phyloP scores from a whole-genome alignment of 1,284 basidiomycete species.

The Boletus hoseneyae region DNA sequence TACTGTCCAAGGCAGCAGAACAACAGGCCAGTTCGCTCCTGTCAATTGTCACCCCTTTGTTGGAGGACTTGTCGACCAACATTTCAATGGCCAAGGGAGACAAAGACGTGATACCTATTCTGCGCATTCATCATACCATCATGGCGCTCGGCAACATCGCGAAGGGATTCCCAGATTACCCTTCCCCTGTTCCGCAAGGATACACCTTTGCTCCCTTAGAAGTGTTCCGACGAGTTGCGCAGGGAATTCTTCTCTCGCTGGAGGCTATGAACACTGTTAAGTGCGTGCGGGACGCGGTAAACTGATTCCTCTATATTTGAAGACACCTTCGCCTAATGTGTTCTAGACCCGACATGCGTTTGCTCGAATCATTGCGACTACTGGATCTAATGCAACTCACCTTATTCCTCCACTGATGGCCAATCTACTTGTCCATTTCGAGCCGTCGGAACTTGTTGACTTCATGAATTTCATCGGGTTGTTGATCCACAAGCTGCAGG shows the following conservation, averaged over 20 bases:
- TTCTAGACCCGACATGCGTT: constrained; percentile 88
- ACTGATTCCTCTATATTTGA: constrained; percentile 28
- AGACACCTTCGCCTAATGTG: constrained; percentile 12
- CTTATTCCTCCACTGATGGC: constrained; percentile 86
- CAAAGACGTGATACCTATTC: constrained; percentile 69
- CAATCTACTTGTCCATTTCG: constrained; percentile 87
- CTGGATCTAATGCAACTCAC: constrained; percentile 78
- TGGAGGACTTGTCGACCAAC: constrained; percentile 72
- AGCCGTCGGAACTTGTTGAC: constrained; percentile 89
- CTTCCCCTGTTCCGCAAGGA: constrained; percentile 60
- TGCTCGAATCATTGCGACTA: constrained; percentile 87
- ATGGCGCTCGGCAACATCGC: constrained; percentile 94
- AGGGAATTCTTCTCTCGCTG: constrained; percentile 85
- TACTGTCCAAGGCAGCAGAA: constrained; percentile 67
- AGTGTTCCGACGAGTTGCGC: constrained; percentile 85
- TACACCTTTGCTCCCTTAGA: constrained; percentile 75
- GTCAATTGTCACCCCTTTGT: constrained; percentile 79
- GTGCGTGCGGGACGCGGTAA: constrained; percentile 89
- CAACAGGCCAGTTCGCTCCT: constrained; percentile 72
- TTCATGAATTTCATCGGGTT: constrained; percentile 94
- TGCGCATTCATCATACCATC: constrained; percentile 93
- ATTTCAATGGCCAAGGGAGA: constrained; percentile 56
- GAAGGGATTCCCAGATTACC: constrained; percentile 94
- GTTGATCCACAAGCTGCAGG: constrained; percentile 90
- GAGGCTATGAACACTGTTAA: constrained; percentile 87